A percentile compares a stretch with the other conserved stretches of the same genome.
Conservation (phyloP, 116 monocot genomes). For the Trichopus zeylanicus region DNA sequence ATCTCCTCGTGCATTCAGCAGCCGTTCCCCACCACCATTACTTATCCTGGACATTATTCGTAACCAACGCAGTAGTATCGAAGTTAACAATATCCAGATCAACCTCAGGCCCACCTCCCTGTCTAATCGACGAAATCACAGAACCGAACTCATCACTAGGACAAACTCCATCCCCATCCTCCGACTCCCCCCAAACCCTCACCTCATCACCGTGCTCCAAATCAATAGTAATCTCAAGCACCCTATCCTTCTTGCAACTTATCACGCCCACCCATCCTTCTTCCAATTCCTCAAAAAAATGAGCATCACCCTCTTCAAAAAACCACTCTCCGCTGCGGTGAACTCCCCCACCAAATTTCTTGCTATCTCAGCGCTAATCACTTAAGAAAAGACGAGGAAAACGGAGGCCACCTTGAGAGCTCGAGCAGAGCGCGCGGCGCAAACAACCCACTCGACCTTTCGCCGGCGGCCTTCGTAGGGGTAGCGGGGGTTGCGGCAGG, state of each 20-base stretch:
- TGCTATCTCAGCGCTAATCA: slow-evolving; percentile 25
- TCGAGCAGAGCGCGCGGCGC: slow-evolving; percentile 23
- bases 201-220: neutral
- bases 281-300: slow-evolving; percentile 22
- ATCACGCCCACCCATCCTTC: slow-evolving; percentile 34
- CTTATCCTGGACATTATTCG: slow-evolving; percentile 89
- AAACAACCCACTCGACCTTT: slow-evolving; percentile 19
- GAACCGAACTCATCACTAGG: slow-evolving; percentile 23
- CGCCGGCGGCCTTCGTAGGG: slow-evolving; percentile 18
- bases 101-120: slow-evolving; percentile 5
- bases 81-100: slow-evolving; percentile 60
- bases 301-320: slow-evolving; percentile 7
- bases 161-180: neutral
- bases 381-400: slow-evolving; percentile 58
- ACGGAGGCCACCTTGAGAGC: slow-evolving; percentile 33
- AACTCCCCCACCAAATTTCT: slow-evolving; percentile 26
- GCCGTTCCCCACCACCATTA: slow-evolving; percentile 42
- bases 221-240: slow-evolving; percentile 41
- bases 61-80: slow-evolving; percentile 90
- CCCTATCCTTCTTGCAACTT: slow-evolving; percentile 2
- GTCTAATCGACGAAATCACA: slow-evolving; percentile 27
- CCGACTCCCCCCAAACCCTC: neutral
- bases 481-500: slow-evolving; percentile 81
- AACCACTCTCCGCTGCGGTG: slow-evolving; percentile 40
- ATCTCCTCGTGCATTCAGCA: slow-evolving; percentile 31